Evolutionary conservation across 1,139 yeast species (phyloP).

Genomic region (Lodderomyces parapsilosis): DNA sequence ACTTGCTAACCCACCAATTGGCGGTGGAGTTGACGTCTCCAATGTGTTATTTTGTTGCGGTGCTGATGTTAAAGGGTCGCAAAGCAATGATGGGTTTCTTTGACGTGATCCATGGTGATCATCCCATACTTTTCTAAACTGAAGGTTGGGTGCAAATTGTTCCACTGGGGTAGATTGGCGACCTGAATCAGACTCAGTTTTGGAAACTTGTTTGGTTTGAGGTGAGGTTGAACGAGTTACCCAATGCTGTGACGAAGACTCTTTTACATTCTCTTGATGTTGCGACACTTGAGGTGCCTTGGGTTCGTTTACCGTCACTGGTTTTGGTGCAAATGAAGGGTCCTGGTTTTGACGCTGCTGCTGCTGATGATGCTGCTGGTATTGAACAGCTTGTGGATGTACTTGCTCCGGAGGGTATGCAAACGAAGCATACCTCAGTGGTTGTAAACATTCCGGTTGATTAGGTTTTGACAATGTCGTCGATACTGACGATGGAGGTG

Average conservation of each 20-base stretch:
- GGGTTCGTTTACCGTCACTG: not conserved
- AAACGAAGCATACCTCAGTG: not conserved
- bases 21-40: conserved; percentile 4
- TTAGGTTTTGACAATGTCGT: conserved; percentile 1
- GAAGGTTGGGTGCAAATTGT: conserved; percentile 16
- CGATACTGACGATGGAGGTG: not conserved
- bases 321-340: conserved; percentile 1
- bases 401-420: conserved; percentile 7
- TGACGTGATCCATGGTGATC: conserved; percentile 19
- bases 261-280: conserved; percentile 2
- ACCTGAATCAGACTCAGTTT: not conserved
- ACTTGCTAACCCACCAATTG: not conserved
- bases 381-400: conserved; percentile 11
- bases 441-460: too few species aligned
- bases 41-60: conserved; percentile 16
- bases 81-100: conserved; percentile 36
- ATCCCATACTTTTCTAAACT: conserved; percentile 44
- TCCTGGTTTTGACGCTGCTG: conserved; percentile 5
- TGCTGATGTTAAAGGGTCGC: conserved; percentile 38
- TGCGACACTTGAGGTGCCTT: conserved; percentile 5
- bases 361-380: conserved; percentile 8
- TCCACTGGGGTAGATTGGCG: not conserved
- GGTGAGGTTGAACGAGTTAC: not conserved
- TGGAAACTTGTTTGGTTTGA: not conserved
- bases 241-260: not conserved